These are phyloP conservation scores for Wilhelminamyces savonicus DNA, from an alignment of 805 yeast genomes.

Conservation along the genomic window DNA sequence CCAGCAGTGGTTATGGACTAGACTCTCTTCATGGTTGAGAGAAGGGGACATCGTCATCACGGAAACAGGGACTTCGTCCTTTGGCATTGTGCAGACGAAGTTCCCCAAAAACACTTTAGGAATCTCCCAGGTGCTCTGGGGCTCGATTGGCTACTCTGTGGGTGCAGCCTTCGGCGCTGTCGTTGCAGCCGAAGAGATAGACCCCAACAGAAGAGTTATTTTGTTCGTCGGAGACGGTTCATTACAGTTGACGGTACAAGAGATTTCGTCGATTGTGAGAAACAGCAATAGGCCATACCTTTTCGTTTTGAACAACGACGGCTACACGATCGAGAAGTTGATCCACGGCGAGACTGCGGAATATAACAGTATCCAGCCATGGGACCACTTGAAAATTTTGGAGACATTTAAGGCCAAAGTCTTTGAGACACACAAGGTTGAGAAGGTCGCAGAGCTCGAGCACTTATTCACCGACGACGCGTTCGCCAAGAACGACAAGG, in stretches of 20 bases:
- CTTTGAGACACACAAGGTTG: constrained; percentile 19
- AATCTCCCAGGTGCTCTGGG: constrained; percentile 23
- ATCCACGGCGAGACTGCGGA: constrained; percentile 32
- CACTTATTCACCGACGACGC: constrained; percentile 17
- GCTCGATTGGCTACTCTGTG: constrained; percentile 21
- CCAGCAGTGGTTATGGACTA: constrained; percentile 21
- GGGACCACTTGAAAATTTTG: constrained; percentile 30
- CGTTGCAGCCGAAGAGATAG: constrained; percentile 20
- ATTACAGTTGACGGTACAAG: constrained; percentile 36
- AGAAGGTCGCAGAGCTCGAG: constrained; percentile 20
- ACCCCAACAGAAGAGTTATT: constrained; percentile 26
- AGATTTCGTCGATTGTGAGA: constrained; percentile 32
- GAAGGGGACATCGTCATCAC: constrained; percentile 23
- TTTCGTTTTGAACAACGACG: constrained; percentile 35
- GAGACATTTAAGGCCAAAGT: constrained; percentile 25
- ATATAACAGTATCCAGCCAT: constrained; percentile 33
- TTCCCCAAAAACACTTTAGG: constrained; percentile 19
- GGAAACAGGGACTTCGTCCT: constrained; percentile 22
- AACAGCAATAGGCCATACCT: constrained; percentile 28
- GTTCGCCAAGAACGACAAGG: constrained; percentile 24
- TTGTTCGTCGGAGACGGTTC: constrained; percentile 39
- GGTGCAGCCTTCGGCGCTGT: constrained; percentile 24
- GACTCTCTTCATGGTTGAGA: constrained; percentile 17
- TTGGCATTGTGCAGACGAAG: constrained; percentile 19
- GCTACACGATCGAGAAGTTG: constrained; percentile 35